phyloP scores from a whole-genome alignment of 768 basidiomycete genomes.

The Suillus ampliporus region DNA sequence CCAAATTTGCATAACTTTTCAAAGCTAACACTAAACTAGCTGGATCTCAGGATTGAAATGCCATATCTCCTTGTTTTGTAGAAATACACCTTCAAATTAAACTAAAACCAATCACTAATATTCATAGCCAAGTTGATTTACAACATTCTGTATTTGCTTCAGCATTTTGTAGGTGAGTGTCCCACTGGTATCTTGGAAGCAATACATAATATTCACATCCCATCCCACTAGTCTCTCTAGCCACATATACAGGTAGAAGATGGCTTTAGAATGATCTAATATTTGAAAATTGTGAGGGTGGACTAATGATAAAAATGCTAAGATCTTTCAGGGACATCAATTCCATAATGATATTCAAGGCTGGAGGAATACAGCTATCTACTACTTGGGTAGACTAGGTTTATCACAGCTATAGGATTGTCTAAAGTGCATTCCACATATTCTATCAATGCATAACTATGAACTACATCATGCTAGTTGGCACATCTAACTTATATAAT shows the following conservation, averaged over 20 bases:
- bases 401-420: conserved; percentile 14
- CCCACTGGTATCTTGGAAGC: no score
- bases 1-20: no score
- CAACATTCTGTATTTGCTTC: no score
- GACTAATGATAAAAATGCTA: conserved; percentile 16
- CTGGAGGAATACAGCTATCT: no score
- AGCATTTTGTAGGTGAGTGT: no score
- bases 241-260: background rate
- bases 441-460: conserved; percentile 12
- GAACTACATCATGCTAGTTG: conserved; percentile 9
- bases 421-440: conserved; percentile 12
- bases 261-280: conserved; percentile 1
- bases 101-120: no score
- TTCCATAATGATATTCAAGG: background rate
- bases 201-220: no score
- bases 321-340: background rate
- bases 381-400: background rate
- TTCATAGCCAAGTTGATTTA: no score
- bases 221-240: background rate
- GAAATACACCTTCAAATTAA: no score
- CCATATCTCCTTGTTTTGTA: no score
- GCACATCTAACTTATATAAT: background rate
- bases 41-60: no score
- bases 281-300: conserved; percentile 17
- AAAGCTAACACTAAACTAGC: no score